A percentile compares a stretch with the other conserved stretches of the same genome.
phyloP scores from a whole-genome alignment of 352 stramenopile species.

The Globisporangium sylvaticum region DNA sequence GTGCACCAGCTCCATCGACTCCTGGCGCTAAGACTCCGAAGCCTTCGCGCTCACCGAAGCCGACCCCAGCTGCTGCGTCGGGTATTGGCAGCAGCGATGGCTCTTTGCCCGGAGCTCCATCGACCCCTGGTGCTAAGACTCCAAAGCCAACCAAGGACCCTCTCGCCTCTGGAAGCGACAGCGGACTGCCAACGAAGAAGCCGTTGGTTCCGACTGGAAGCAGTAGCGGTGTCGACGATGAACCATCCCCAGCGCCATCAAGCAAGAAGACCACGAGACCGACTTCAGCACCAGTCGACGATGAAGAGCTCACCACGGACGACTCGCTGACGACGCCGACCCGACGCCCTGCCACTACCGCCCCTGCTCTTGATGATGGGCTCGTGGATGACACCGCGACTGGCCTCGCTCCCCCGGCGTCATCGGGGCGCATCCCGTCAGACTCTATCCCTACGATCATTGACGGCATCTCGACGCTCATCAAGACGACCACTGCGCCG shows the following conservation, averaged over 20 bases:
- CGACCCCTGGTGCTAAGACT: neutral
- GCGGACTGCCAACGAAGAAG: neutral
- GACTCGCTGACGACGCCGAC: neutral
- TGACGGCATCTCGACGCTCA: neutral
- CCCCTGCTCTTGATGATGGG: neutral
- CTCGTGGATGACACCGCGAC: neutral
- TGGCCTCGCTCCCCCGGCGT: neutral
- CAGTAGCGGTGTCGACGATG: neutral
- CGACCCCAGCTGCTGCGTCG: neutral
- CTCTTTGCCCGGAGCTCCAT: neutral
- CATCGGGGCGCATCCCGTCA: neutral
- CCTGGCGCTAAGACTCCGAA: neutral
- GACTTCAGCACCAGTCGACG: neutral
- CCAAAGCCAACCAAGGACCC: neutral
- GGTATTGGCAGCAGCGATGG: neutral
- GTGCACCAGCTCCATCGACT: neutral
- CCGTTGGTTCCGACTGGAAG: neutral
- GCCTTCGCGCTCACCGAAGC: neutral
- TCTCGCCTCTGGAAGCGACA: neutral
- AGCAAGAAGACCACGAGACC: neutral
- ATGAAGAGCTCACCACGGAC: neutral
- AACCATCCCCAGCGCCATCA: neutral
- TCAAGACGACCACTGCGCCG: neutral
- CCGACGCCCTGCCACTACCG: neutral
- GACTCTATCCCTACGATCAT: neutral